Evolutionary conservation across 345 rosid genomes (phyloP).

Genomic region (Salix exigua): DNA sequence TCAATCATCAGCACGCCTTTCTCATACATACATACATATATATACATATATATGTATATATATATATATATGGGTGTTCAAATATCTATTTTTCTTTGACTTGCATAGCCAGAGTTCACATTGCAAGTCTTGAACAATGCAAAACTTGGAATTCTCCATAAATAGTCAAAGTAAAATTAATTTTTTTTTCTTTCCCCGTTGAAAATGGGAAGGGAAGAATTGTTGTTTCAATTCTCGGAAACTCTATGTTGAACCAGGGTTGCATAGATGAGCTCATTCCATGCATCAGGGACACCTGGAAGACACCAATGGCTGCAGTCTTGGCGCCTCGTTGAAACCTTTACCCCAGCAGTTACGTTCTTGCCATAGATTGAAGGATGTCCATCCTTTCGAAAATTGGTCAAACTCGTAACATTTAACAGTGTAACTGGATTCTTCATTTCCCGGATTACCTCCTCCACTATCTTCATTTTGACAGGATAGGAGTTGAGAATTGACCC

Average conservation of each 20-base stretch:
- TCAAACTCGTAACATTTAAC: slow-evolving; percentile 74
- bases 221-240: slow-evolving; percentile 11
- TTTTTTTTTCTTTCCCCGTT: neutral
- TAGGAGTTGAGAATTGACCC: slow-evolving; percentile 59
- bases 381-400: slow-evolving; percentile 89
- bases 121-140: neutral
- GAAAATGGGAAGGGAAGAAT: neutral
- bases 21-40: neutral
- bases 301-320: slow-evolving; percentile 99
- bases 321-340: slow-evolving; percentile 46
- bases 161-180: neutral
- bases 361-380: slow-evolving; percentile 83
- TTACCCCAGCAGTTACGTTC: slow-evolving; percentile 34
- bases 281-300: slow-evolving; percentile 88
- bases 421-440: slow-evolving; percentile 58
- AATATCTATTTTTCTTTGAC: neutral
- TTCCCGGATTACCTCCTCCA: slow-evolving; percentile 64
- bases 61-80: neutral
- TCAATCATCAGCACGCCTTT: neutral
- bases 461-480: slow-evolving; percentile 85
- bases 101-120: neutral
- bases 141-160: neutral
- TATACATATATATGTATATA: neutral
- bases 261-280: slow-evolving; percentile 90
- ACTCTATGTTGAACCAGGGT: slow-evolving; percentile 36